phyloP scores from a whole-genome alignment of 805 yeast species.

The Zygoascus flipseniorum region DNA sequence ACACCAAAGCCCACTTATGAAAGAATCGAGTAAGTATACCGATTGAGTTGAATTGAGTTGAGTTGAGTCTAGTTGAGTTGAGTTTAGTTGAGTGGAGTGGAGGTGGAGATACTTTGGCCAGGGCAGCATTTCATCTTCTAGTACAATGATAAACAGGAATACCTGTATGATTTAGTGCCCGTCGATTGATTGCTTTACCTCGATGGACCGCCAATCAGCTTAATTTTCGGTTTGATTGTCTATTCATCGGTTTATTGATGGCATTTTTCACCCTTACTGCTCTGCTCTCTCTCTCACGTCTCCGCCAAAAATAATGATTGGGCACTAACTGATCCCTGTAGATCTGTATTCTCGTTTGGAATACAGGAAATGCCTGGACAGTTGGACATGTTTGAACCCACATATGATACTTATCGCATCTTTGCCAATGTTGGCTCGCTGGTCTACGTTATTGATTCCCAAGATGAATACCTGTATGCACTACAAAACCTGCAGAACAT shows the following conservation, averaged over 20 bases:
- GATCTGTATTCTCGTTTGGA: slow-evolving; percentile 74
- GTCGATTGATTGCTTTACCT: too few relatives aligned
- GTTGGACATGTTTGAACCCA: slow-evolving; percentile 77
- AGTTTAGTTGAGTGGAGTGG: too few relatives aligned
- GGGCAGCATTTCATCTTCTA: too few relatives aligned
- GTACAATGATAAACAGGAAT: too few relatives aligned
- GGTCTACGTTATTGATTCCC: slow-evolving; percentile 90
- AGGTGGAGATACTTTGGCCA: too few relatives aligned
- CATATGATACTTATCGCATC: slow-evolving; percentile 54
- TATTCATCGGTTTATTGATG: too few relatives aligned
- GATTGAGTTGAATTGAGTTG: not conserved
- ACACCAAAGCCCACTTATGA: slow-evolving; percentile 86
- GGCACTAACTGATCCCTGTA: not conserved
- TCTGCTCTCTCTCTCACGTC: too few relatives aligned
- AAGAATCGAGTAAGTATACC: slow-evolving; percentile 41
- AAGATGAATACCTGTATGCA: slow-evolving; percentile 90
- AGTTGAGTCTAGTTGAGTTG: not conserved
- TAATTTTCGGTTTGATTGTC: too few relatives aligned
- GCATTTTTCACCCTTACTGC: too few relatives aligned
- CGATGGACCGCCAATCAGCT: too few relatives aligned
- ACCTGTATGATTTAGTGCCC: too few relatives aligned
- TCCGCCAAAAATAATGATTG: too few relatives aligned
- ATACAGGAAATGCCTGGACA: slow-evolving; percentile 96
- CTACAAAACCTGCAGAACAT: slow-evolving; percentile 82
- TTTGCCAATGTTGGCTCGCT: slow-evolving; percentile 82